Evolutionary conservation across 1,139 yeast species (phyloP), one percentile per base, ranked within the genome.

Genomic region (Pichia sp.): DNA sequence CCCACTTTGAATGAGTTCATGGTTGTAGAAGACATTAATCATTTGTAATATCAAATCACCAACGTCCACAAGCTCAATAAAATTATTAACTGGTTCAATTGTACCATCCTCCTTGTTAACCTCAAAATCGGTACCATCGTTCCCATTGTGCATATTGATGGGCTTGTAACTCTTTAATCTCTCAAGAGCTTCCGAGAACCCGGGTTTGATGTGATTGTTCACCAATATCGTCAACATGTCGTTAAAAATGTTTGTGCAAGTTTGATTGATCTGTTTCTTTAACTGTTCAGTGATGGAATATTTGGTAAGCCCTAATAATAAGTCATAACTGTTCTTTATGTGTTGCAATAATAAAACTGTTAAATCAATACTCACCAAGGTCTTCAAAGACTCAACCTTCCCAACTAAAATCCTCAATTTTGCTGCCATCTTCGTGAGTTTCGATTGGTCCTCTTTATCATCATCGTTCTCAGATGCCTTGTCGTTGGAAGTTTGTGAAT

Each of bases 1-100:
- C 19, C 80, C 69, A 30, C 72, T 72, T 33, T 73, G 64, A 3
- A 83, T 70, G 46, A 91, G 67, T 54, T 91, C 97, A 53, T 85
- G 91, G 48, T 84, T 82, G 59, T 86, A 88, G 51, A 91, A 91
- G 2, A 87, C 86, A 42, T 85, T 91, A 30, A 87, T 64, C 94
- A 91, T 86, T 55, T 88, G 97, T 51, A 86, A 82, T 22, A 91
- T 85, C 43, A 88, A 64, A 56, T 91, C 98, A 7, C 96, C 97
- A 48, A 86, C 79, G 50, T 88, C 91, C 29, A 91, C 93, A 44
- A 91, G 66, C 53, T 88, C 96, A 15, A 93, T 83, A 52, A 91
- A 91, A 37, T 84, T 73, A 0, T 84, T 83, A 35, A 91, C 66
- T 0, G 98, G 97, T 47, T 83, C 93, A 10, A 84, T 83, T 20